Evolutionary conservation across 164 flowering plant species (phyloP).

Genomic region (Akebia trifoliata): DNA sequence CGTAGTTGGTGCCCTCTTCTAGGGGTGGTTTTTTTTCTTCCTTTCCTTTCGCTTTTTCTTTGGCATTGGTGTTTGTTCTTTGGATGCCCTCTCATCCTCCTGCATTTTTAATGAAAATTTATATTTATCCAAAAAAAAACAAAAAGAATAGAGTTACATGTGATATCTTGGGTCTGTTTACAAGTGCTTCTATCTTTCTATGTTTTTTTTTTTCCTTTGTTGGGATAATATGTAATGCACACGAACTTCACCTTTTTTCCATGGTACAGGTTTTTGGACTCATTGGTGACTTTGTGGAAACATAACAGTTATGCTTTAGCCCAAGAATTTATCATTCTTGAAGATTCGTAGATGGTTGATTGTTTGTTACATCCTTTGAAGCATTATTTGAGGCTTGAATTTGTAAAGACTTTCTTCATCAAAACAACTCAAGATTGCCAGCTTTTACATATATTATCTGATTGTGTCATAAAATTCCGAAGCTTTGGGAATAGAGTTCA

Average conservation of each 20-base stretch:
- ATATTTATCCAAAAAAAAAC: too few species aligned
- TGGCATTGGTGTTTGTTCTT: too few species aligned
- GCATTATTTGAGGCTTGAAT: conserved; percentile 25
- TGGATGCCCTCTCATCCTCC: too few species aligned
- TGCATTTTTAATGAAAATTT: too few species aligned
- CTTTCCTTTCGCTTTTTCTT: too few species aligned
- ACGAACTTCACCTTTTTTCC: conserved; percentile 16
- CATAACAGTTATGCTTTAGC: conserved; percentile 25
- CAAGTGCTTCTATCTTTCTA: too few species aligned
- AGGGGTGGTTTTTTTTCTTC: too few species aligned
- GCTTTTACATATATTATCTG: conserved; percentile 26
- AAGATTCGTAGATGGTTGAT: conserved; percentile 33
- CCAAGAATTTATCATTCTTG: conserved; percentile 24
- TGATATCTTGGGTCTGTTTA: too few species aligned
- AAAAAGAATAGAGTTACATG: too few species aligned
- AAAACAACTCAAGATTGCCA: conserved; percentile 32
- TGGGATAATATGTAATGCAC: too few species aligned
- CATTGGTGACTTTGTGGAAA: conserved; percentile 29
- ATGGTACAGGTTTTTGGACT: conserved; percentile 33
- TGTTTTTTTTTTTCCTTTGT: too few species aligned
- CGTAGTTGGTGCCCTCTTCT: too few species aligned
- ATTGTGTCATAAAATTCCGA: conserved; percentile 28
- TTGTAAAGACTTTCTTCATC: conserved; percentile 17
- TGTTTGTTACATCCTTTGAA: conserved; percentile 25
- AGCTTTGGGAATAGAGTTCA: conserved; percentile 37